phyloP scores from a whole-genome alignment of 306 rosid species.

The Vigna reflexopilosa region DNA sequence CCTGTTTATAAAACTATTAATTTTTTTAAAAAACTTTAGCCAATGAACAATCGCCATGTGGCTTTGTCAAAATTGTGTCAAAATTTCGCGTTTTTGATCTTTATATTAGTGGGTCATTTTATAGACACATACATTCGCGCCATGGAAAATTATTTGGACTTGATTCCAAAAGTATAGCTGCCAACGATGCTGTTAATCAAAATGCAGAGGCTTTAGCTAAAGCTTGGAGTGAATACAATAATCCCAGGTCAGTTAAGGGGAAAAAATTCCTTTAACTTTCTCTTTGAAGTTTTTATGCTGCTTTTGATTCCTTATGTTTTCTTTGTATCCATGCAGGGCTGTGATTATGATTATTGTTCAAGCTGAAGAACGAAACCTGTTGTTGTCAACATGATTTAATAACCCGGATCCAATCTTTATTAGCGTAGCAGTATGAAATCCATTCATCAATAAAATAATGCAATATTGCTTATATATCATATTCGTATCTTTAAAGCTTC shows the following conservation, averaged over 20 bases:
- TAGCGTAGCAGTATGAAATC: not conserved
- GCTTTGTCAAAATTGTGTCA: too few species aligned
- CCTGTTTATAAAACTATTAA: too few species aligned
- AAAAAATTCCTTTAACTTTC: constrained; percentile 27
- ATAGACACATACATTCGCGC: constrained; percentile 69
- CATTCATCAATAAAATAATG: not conserved
- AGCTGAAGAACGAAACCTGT: constrained; percentile 89
- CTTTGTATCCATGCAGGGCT: constrained; percentile 60
- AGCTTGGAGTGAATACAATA: constrained; percentile 88
- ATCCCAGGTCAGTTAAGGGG: constrained; percentile 67
- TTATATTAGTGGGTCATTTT: constrained; percentile 38
- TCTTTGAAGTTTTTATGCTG: constrained; percentile 5
- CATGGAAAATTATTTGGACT: constrained; percentile 75
- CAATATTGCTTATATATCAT: not conserved
- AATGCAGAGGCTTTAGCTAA: constrained; percentile 75
- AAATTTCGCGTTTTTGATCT: too few species aligned
- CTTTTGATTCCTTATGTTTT: constrained; percentile 35
- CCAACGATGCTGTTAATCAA: constrained; percentile 54
- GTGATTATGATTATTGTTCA: constrained; percentile 80
- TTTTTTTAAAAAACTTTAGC: too few species aligned
- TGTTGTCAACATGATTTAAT: not conserved
- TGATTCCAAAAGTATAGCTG: constrained; percentile 69
- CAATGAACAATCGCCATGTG: too few species aligned
- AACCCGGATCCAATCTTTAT: not conserved
- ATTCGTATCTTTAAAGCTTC: not conserved